A percentile compares a stretch with the other conserved stretches of the same genome.
Conservation (phyloP, 257 asterid species). For the Solanum rostratum region DNA sequence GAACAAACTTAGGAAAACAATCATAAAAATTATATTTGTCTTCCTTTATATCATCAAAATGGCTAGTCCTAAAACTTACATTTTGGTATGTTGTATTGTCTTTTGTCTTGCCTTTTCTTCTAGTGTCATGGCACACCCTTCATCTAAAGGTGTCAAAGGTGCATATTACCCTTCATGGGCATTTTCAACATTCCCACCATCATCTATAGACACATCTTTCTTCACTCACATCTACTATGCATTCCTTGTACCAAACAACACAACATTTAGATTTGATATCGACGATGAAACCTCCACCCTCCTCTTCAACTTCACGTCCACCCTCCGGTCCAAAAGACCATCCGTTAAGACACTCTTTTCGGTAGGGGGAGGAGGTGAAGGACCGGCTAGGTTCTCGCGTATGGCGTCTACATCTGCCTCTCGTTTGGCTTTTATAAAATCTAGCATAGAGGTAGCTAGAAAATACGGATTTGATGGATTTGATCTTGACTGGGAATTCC, state of each 20-base stretch:
- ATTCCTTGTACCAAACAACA: conserved; percentile 38
- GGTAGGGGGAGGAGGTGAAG: conserved; percentile 54
- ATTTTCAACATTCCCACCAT: conserved; percentile 17
- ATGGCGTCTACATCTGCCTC: conserved; percentile 29
- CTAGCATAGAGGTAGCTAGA: conserved; percentile 61
- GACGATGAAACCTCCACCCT: conserved; percentile 18
- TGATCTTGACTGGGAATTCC: conserved; percentile 82
- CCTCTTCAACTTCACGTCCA: conserved; percentile 42
- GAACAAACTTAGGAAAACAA: neutral
- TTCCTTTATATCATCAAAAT: neutral
- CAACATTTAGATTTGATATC: conserved; percentile 36
- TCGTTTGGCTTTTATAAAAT: conserved; percentile 31
- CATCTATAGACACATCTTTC: conserved; percentile 38
- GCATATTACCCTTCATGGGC: conserved; percentile 60
- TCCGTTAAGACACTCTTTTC: conserved; percentile 44
- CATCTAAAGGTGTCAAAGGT: conserved; percentile 36
- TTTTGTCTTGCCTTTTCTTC: neutral
- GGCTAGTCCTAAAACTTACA: neutral
- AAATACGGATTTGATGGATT: conserved; percentile 55
- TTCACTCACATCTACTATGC: conserved; percentile 68
- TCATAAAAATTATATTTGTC: neutral
- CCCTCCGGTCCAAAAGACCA: conserved; percentile 37
- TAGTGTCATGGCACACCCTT: conserved; percentile 1
- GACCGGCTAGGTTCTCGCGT: conserved; percentile 24
- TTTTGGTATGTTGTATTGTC: neutral